Evolutionary conservation across 2,329 filamentous ascomycete genomes (phyloP), one percentile per base, ranked within the genome.

Genomic region (Talaromyces albobiverticillius): DNA sequence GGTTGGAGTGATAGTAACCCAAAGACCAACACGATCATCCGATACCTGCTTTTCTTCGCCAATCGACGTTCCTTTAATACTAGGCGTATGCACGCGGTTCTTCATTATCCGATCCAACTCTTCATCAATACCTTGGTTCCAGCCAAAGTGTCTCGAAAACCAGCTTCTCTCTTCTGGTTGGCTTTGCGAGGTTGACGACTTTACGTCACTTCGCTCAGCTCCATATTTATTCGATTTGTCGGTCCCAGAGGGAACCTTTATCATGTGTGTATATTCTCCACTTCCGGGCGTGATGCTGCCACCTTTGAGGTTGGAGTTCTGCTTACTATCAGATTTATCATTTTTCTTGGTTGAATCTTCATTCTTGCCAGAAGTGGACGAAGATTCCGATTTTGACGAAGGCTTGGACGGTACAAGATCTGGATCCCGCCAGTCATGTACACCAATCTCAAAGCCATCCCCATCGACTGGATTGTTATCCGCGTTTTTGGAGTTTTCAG

Each of bases 1-100:
- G 0, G 91, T 92, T 1, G 92, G 94, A 1, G 90, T 94, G 53
- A 99, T 84, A 7, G 94, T 96, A n/a, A 99, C 90, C 91, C 91
- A 97, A 4, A 99, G 82, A 2, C 91, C 93, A 62, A 94, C 86
- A 59, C 86, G 86, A 13, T 53, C 38, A 16, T 13, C 23, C 14
- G 32, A 40, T 57, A 50, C 10, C 52, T 59, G 18, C 49, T 60
- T 4, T 48, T 46, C 20, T 55, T 57, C 29, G 13, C 61, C 57
- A 14, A 43, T 22, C 20, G 38, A 56, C 16, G 58, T 26, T 26
- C 57, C 61, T 36, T 59, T 61, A 26, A 53, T 46, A 41, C 55
- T 56, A 16, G 26, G 29, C 10, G 54, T 9, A 34, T 47, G 45
- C 4, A 42, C 29, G 18, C 45, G 43, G 32, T 41, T 53, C 29